Percentiles rank a stretch among this genome's conserved stretches.
phyloP scores from a whole-genome alignment of 805 yeast species.

The Priceomyces haplophilus region DNA sequence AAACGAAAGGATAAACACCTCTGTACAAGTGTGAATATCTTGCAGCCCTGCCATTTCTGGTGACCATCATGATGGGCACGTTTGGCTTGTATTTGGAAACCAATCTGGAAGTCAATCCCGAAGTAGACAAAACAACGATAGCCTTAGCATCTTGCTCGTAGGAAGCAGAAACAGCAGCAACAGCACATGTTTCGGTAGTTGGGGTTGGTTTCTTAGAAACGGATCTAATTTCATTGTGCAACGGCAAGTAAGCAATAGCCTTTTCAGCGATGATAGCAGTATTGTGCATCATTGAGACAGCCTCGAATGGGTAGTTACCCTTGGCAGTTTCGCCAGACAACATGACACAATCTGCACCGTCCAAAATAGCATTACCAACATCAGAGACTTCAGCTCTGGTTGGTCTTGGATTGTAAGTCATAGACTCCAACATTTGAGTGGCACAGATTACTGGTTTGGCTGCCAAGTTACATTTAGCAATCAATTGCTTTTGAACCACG shows the following conservation, averaged over 20 bases:
- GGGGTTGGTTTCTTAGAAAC: conserved; percentile 85
- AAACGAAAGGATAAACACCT: conserved; percentile 97
- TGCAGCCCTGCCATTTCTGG: conserved; percentile 91
- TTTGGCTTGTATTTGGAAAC: conserved; percentile 97
- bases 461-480: conserved; percentile 98
- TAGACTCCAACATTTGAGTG: conserved; percentile 98
- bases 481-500: conserved; percentile 97
- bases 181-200: conserved; percentile 94
- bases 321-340: conserved; percentile 99
- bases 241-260: conserved; percentile 84
- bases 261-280: conserved; percentile 94
- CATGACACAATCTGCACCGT: conserved; percentile 99
- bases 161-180: conserved; percentile 94
- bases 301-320: conserved; percentile 97
- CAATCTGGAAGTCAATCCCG: conserved; percentile 94
- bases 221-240: conserved; percentile 84
- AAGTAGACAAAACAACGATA: conserved; percentile 90
- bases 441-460: conserved; percentile 99
- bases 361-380: conserved; percentile 98
- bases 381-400: conserved; percentile 99
- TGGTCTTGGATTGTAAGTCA: conserved; percentile 99
- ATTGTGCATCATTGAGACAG: conserved; percentile 98
- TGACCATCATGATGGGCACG: conserved; percentile 96
- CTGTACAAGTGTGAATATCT: conserved; percentile 95
- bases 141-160: conserved; percentile 97